phyloP scores from a whole-genome alignment of 345 rosid species.

The Triadica sebifera region DNA sequence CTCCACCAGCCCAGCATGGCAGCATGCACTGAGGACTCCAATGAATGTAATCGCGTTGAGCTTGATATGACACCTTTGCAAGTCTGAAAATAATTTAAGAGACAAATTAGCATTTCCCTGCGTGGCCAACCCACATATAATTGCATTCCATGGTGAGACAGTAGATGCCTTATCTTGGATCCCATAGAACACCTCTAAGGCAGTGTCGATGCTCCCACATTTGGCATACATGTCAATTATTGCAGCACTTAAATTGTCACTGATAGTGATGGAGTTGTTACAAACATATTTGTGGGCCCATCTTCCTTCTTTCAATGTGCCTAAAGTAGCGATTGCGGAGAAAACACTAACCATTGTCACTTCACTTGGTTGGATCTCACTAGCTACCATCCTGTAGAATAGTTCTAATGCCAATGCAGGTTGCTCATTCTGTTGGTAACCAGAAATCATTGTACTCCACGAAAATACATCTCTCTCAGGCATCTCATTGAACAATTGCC shows the following conservation, averaged over 20 bases:
- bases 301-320: slow-evolving; percentile 58
- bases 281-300: slow-evolving; percentile 54
- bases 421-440: slow-evolving; percentile 53
- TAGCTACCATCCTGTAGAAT: slow-evolving; percentile 53
- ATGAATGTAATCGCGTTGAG: slow-evolving; percentile 68
- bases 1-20: slow-evolving; percentile 67
- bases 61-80: slow-evolving; percentile 43
- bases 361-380: slow-evolving; percentile 57
- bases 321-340: slow-evolving; percentile 62
- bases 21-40: slow-evolving; percentile 73
- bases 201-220: slow-evolving; percentile 72
- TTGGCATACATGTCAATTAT: slow-evolving; percentile 89
- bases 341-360: slow-evolving; percentile 82
- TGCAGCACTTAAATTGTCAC: slow-evolving; percentile 69
- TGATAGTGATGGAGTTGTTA: slow-evolving; percentile 43
- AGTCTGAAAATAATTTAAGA: slow-evolving; percentile 49
- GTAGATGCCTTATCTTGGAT: slow-evolving; percentile 38
- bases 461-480: slow-evolving; percentile 70
- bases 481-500: slow-evolving; percentile 54
- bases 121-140: slow-evolving; percentile 68
- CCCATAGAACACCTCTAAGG: slow-evolving; percentile 52
- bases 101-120: slow-evolving; percentile 64
- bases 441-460: slow-evolving; percentile 79
- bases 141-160: slow-evolving; percentile 84
- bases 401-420: slow-evolving; percentile 54